Base-by-base conservation (phyloP, 306 rosid genomes). In the Cucurbita argyrosperma region DNA sequence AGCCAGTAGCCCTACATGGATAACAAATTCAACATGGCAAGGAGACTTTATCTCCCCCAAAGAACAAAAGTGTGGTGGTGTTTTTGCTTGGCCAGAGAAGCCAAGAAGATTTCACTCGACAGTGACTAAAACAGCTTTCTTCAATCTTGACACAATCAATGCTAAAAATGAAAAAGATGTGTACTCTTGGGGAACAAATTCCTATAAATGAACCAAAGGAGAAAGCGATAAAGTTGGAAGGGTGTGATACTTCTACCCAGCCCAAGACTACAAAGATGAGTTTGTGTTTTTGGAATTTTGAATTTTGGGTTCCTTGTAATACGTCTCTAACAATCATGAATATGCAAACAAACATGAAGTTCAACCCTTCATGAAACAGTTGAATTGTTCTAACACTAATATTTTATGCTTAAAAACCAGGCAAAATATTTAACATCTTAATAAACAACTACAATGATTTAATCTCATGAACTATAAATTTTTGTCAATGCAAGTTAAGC, bases 111-210 rank as follows among this genome's bases (percentile, higher is more conserved):
- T 70, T 59, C 59, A 70, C 51, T 70, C 15, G 60, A 70, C 60
- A 70, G 74, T 70, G 74, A 70, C 26, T 70, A 30, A 7, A 38
- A 30, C 74, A 70, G 47, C 74, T 70, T 51, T 51, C 58, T 50
- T 50, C 58, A 70, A 70, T 51, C 74, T 50, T 70, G 60, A 70
- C 47, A 51, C 74, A 51, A 51, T 30, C 60, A 46, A 70, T 51
- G 74, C 74, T 70, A 51, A 70, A 50, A 21, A 70, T 30, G 74
- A 70, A 70, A 70, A 70, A 70, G 59, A 51, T 70, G 59, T 70
- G 74, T 51, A 70, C 74, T 70, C 38, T 51, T 70, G 30, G 74
- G 74, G 59, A 70, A 70, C 60, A 70, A 46, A n/a, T 30, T 30
- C 56, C 58, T 51, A 70, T 59, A 51, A 14, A 15, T 70, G 74